These are phyloP conservation scores for Penicillium sp. DNA, from an alignment of 2,329 filamentous ascomycete species.

Conservation along the genomic window DNA sequence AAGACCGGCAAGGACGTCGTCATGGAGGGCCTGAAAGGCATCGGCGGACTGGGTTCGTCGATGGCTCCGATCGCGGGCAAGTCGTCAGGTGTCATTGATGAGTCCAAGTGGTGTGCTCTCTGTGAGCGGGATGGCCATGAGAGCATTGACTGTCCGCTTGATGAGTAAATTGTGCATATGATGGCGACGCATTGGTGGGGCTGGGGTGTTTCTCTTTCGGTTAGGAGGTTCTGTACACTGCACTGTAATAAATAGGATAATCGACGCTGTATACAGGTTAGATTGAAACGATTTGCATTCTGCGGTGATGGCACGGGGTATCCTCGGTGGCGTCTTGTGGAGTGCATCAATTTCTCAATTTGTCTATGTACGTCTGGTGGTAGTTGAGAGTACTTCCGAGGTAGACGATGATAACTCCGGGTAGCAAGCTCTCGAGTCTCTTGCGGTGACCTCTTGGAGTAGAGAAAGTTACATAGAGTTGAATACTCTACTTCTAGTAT, in stretches of 20 bases:
- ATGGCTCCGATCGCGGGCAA: conserved; percentile 73
- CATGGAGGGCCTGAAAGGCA: conserved; percentile 46
- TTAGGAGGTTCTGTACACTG: neutral
- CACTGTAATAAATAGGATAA: neutral
- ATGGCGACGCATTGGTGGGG: neutral
- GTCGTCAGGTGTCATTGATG: conserved; percentile 75
- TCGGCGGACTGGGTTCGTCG: conserved; percentile 42
- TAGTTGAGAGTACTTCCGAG: no score
- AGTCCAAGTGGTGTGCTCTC: conserved; percentile 92
- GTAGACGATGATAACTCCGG: no score
- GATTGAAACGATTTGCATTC: no score
- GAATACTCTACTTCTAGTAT: no score
- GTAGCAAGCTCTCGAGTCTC: no score
- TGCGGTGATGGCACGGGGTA: no score
- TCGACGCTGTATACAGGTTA: neutral
- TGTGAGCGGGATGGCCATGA: conserved; percentile 97
- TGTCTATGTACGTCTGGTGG: no score
- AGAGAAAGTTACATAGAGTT: no score
- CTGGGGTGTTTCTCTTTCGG: neutral
- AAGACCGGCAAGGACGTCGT: conserved; percentile 46
- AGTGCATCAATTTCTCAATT: no score
- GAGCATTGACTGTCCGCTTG: conserved; percentile 91
- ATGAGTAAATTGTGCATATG: conserved; percentile 56
- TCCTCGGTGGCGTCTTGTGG: no score
- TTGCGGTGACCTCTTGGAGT: no score